A percentile compares a stretch with the other conserved stretches of the same genome.
These are phyloP conservation scores for Ailanthus altissimus DNA, from an alignment of 345 rosid species.

Conservation along the genomic window DNA sequence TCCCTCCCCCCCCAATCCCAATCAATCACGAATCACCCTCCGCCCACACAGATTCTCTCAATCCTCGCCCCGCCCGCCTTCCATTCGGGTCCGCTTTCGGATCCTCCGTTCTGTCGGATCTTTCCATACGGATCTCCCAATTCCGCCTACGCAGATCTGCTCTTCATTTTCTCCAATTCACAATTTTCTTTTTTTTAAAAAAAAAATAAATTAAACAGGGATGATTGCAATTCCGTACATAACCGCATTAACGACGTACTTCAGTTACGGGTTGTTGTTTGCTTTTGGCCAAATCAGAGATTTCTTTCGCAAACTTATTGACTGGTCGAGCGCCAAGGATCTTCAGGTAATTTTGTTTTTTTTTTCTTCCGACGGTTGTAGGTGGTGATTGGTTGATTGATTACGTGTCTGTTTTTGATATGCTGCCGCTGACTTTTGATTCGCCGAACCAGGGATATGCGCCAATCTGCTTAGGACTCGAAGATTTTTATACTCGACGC, in stretches of 20 bases:
- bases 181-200: neutral
- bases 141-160: conserved; percentile 1
- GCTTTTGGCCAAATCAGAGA: conserved; percentile 80
- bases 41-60: conserved; percentile 1
- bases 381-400: neutral
- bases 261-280: conserved; percentile 78
- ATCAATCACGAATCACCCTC: neutral
- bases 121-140: neutral
- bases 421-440: neutral
- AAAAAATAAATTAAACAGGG: neutral
- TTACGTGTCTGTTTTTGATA: neutral
- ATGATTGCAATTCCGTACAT: conserved; percentile 79
- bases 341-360: conserved; percentile 62
- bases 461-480: conserved; percentile 86
- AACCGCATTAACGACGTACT: conserved; percentile 71
- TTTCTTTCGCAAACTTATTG: conserved; percentile 63
- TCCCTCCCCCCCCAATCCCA: neutral
- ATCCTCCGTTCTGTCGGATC: conserved; percentile 4
- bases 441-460: conserved; percentile 64
- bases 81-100: conserved; percentile 1
- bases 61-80: neutral
- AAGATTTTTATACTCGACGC: conserved; percentile 89
- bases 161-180: neutral
- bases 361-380: neutral
- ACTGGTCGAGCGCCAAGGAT: conserved; percentile 56